These are phyloP conservation scores for Emmonsiellopsis sp. DNA, from an alignment of 2,329 filamentous ascomycete species.

Conservation along the genomic window DNA sequence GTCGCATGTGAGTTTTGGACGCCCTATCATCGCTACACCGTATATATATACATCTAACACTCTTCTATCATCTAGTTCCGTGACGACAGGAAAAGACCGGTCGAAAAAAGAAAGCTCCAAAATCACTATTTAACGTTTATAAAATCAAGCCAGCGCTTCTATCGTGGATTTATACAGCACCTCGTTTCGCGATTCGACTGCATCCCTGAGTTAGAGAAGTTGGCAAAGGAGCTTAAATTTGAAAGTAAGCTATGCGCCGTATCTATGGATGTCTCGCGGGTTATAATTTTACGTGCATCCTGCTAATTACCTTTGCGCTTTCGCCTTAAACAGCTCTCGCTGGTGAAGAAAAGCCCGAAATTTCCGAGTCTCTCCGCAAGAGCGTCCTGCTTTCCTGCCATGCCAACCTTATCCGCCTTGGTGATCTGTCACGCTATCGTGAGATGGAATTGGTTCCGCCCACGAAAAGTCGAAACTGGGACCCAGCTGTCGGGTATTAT, in stretches of 20 bases:
- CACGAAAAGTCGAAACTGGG: conserved; percentile 65
- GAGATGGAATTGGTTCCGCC: conserved; percentile 53
- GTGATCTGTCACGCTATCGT: conserved; percentile 83
- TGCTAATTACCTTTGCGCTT: background rate
- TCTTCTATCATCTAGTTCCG: conserved; percentile 31
- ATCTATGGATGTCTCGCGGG: background rate
- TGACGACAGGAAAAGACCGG: conserved; percentile 44
- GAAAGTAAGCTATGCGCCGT: conserved; percentile 29
- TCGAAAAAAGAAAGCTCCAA: conserved; percentile 65
- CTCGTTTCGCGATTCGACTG: conserved; percentile 53
- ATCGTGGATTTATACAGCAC: conserved; percentile 73
- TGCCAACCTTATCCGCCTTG: conserved; percentile 72
- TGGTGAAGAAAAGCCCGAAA: conserved; percentile 36
- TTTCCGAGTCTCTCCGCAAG: conserved; percentile 43
- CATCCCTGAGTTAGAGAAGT: conserved; percentile 48
- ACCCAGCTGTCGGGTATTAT: conserved; percentile 75
- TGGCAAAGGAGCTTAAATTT: conserved; percentile 43
- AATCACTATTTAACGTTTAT: conserved; percentile 77
- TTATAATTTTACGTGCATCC: background rate
- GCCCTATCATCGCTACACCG: conserved; percentile 6
- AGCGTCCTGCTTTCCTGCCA: conserved; percentile 66
- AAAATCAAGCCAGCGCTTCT: conserved; percentile 80
- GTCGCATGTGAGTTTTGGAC: conserved; percentile 36
- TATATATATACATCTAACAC: background rate
- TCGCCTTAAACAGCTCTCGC: conserved; percentile 24